These are phyloP conservation scores for Trichosporon sp. DNA, from an alignment of 1,284 basidiomycete species.

Conservation along the genomic window DNA sequence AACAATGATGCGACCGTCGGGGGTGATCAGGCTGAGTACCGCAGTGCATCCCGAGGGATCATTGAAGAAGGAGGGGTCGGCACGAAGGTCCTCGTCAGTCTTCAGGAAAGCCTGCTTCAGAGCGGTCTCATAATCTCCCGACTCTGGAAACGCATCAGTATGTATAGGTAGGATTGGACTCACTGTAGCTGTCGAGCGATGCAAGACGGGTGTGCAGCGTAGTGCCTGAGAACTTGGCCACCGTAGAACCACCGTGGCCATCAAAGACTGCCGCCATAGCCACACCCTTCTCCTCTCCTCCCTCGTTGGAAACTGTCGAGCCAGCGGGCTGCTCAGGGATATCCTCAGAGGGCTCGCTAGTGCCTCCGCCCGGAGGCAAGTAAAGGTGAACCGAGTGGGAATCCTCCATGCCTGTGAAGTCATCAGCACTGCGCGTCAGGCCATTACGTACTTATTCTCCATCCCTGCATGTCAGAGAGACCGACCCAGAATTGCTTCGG, in stretches of 20 bases:
- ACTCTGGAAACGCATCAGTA: slow-evolving; percentile 35
- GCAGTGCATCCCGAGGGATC: slow-evolving; percentile 98
- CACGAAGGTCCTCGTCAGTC: slow-evolving; percentile 89
- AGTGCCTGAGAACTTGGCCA: slow-evolving; percentile 85
- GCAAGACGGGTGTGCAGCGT: slow-evolving; percentile 79
- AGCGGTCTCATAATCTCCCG: slow-evolving; percentile 67
- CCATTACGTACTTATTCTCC: slow-evolving; percentile 81
- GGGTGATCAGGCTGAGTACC: slow-evolving; percentile 77
- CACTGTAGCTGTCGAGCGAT: slow-evolving; percentile 65
- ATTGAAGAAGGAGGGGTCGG: slow-evolving; percentile 76
- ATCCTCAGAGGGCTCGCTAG: slow-evolving; percentile 50
- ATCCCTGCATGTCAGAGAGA: slow-evolving; percentile 97
- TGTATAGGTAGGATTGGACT: slow-evolving; percentile 12
- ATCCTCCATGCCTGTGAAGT: slow-evolving; percentile 77
- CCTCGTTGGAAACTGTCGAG: slow-evolving; percentile 47
- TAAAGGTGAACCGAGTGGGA: slow-evolving; percentile 77
- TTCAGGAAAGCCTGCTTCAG: slow-evolving; percentile 86
- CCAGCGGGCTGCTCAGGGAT: slow-evolving; percentile 49
- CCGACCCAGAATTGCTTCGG: slow-evolving; percentile 70
- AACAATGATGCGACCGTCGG: slow-evolving; percentile 67
- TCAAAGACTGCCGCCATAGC: slow-evolving; percentile 95
- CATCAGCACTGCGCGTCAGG: neutral
- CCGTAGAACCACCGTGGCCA: slow-evolving; percentile 89
- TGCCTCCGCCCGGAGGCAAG: slow-evolving; percentile 36
- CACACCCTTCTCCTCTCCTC: slow-evolving; percentile 58